Percentiles rank a stretch among this genome's conserved stretches.
These are phyloP conservation scores for Paracamarosporium sp. DNA, from an alignment of 2,329 filamentous ascomycete genomes.

Conservation along the genomic window DNA sequence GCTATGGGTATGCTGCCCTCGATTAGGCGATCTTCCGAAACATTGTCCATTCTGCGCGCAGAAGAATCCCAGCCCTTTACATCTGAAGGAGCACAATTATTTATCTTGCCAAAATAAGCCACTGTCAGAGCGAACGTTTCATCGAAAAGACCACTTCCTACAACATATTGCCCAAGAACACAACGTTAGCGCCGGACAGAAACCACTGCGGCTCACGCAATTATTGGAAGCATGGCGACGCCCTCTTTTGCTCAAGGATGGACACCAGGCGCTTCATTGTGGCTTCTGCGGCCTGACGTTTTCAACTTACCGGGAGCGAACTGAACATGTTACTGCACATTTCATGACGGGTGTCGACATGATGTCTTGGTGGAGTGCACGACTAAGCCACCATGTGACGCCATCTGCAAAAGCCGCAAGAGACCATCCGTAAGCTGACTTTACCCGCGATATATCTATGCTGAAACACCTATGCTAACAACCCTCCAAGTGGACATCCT, in stretches of 20 bases:
- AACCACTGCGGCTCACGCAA: slow-evolving; percentile 40
- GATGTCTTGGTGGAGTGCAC: slow-evolving; percentile 33
- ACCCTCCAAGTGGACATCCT: slow-evolving; percentile 18
- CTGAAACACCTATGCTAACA: neutral
- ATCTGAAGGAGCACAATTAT: slow-evolving; percentile 60
- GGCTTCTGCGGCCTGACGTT: slow-evolving; percentile 34
- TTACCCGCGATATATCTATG: neutral
- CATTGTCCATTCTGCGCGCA: slow-evolving; percentile 58
- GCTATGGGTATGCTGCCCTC: slow-evolving; percentile 31
- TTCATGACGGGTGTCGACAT: slow-evolving; percentile 33
- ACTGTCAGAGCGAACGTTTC: slow-evolving; percentile 60
- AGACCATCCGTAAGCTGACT: slow-evolving; percentile 21
- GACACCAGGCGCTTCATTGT: slow-evolving; percentile 33
- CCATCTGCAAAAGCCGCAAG: neutral
- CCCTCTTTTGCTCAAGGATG: slow-evolving; percentile 19
- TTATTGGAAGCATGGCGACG: slow-evolving; percentile 30
- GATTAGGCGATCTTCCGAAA: slow-evolving; percentile 45
- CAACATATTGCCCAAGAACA: slow-evolving; percentile 59
- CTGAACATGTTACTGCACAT: slow-evolving; percentile 32
- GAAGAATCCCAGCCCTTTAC: slow-evolving; percentile 52
- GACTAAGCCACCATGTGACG: slow-evolving; percentile 22
- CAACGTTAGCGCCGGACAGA: slow-evolving; percentile 48
- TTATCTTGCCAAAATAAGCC: slow-evolving; percentile 65
- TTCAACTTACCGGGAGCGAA: slow-evolving; percentile 28
- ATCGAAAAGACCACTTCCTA: slow-evolving; percentile 58